Evolutionary conservation across 1,284 basidiomycete genomes (phyloP), one percentile per base, ranked within the genome.

Genomic region (Austroboletus novae-zelandiae): DNA sequence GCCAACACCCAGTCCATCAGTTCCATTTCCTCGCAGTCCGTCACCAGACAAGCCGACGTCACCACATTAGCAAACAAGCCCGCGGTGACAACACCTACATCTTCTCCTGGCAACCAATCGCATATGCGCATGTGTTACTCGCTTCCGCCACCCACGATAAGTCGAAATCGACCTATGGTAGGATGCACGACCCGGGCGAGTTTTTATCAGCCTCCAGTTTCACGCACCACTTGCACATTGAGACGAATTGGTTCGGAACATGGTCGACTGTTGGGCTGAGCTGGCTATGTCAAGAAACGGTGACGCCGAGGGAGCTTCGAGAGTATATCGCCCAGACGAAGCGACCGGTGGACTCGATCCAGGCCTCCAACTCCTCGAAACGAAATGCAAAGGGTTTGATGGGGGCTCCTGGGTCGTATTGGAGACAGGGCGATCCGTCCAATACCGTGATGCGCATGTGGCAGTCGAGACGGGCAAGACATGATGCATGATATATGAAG

Each of bases 141-240:
- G 73, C 77, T 6, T 25, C 37, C 9, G 18, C 48, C 5, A n/a
- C 73, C 76, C 42, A 5, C 75, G 81, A 34, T 86, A 83, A 58
- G 80, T 87, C 66, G 84, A 87, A 62, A 83, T 86, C 51, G 84
- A 87, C 57, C 82, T 82, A 13, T 87, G 84, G 84, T 75, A 81
- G 11, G 48, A 50, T 30, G 49, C 39, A 17, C 75, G 76, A 5
- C 68, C 71, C 3, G 68, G 74, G 40, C 80, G 79, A 11, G 71
- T 86, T n/a, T 62, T 85, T 45, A 74, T 86, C 36, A 81, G 79
- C 44, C 69, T 86, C 10, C 84, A 86, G 59, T 84, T 82, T 55
- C 83, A 86, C 58, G 81, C 84, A 39, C 70, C 69, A 4, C 61
- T 74, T 0, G 68, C 69, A 23, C 73, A 74, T 0, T 83, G 86